Evolutionary conservation across 2,329 filamentous ascomycete species (phyloP), one percentile per base, ranked within the genome.

Genomic region (Grosmannia serpens): DNA sequence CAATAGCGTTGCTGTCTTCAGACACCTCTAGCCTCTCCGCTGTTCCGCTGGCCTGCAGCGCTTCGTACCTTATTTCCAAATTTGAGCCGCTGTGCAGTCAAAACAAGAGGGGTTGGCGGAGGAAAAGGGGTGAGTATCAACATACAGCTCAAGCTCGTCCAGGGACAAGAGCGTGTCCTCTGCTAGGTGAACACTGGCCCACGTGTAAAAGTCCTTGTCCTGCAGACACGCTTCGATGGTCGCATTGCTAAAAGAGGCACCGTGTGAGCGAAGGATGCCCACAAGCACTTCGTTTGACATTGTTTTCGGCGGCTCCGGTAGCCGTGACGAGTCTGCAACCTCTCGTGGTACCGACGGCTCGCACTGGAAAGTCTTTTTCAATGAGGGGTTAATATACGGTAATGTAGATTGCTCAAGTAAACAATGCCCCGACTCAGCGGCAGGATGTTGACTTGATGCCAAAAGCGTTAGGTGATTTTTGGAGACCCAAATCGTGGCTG

Each of bases 111-210:
- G 33, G 7, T 35, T 35, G 7, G 13, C 6, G 7, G 44, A 29
- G 17, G 9, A 24, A n/a, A 44, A 13, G 22, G 6, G 20, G 41
- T 20, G n/a, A 41, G 17, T 3, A 20, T 44, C 46, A 29, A 50
- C 46, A 9, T 22, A 84, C 81, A 79, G 65, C 53, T 74, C 72
- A 60, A 81, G 69, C 68, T 84, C 81, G 64, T 83, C 77, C 58
- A 70, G 71, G 50, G 76, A 78, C 47, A 84, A 69, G 15, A 84
- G 71, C 29, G 78, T 81, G 61, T 82, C 79, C 2, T 70, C 65
- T 15, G 68, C 69, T 38, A 84, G 70, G 64, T 81, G 77, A 62
- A 72, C 66, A 31, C 70, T 67, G 20, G 75, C 75, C 81, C 81
- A 84, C 4, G 69, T 64, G 35, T 70, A 72, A 41, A 69, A 65